Evolutionary conservation across 2,329 filamentous ascomycete genomes (phyloP).

Genomic region (Pyrenophora graminea): DNA sequence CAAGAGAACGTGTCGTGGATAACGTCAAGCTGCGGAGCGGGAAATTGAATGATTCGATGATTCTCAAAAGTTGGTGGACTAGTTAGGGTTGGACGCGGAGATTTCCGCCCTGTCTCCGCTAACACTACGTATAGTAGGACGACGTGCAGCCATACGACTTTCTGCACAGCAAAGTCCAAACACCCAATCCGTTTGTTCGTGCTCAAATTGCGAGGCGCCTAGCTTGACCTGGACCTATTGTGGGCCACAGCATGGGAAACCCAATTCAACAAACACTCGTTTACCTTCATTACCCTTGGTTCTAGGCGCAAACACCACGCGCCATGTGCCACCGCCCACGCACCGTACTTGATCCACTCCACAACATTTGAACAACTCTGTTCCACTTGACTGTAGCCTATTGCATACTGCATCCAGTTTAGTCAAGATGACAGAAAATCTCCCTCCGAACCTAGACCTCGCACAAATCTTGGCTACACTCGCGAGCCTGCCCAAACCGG

Average conservation of each 20-base stretch:
- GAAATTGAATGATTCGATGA: constrained; percentile 36
- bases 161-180: not conserved
- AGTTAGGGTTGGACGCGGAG: constrained; percentile 34
- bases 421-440: constrained; percentile 39
- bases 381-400: not conserved
- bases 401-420: not conserved
- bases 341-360: not conserved
- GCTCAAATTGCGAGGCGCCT: not conserved
- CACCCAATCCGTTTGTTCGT: not conserved
- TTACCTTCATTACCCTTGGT: constrained; percentile 12
- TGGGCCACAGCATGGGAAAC: not conserved
- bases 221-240: not conserved
- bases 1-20: constrained; percentile 12
- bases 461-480: constrained; percentile 44
- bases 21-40: constrained; percentile 22
- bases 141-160: constrained; percentile 9
- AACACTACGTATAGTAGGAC: constrained; percentile 5
- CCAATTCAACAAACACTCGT: constrained; percentile 1
- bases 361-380: not conserved
- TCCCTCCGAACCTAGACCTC: constrained; percentile 33
- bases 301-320: constrained; percentile 11
- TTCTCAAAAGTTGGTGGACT: constrained; percentile 40
- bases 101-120: constrained; percentile 26
- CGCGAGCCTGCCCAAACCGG: constrained; percentile 33
- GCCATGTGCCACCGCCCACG: constrained; percentile 14